Conservation (phyloP, 2,329 filamentous ascomycete genomes). For the Aureobasidium sp. region DNA sequence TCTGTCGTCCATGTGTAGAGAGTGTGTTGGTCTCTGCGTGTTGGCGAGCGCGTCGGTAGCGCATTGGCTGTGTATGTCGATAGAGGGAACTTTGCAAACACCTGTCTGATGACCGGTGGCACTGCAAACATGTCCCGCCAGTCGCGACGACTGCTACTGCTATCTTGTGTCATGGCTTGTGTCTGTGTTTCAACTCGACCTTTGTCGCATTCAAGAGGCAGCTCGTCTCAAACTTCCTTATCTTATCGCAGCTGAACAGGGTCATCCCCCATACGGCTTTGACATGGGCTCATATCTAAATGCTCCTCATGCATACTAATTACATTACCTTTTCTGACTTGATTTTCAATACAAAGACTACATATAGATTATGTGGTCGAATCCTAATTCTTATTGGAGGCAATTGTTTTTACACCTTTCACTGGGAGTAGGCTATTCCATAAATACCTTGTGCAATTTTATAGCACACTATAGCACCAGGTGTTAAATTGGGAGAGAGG, state of each 20-base stretch:
- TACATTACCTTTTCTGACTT: too few relatives aligned
- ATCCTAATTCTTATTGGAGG: too few relatives aligned
- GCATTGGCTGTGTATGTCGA: conserved; percentile 65
- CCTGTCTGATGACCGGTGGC: conserved; percentile 65
- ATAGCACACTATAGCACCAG: too few relatives aligned
- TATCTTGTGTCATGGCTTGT: neutral
- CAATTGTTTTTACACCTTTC: too few relatives aligned
- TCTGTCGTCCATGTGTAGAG: conserved; percentile 71
- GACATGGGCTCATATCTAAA: neutral
- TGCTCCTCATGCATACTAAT: too few relatives aligned
- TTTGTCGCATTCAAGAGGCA: neutral
- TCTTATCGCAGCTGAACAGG: neutral
- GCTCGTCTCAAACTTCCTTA: neutral
- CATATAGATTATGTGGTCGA: too few relatives aligned
- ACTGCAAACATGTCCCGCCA: conserved; percentile 42
- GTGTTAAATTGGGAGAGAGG: too few relatives aligned
- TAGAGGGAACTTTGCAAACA: conserved; percentile 82
- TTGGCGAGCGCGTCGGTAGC: conserved; percentile 56
- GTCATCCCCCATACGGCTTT: neutral
- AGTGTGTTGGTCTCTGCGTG: conserved; percentile 41
- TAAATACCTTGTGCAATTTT: too few relatives aligned
- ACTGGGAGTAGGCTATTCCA: too few relatives aligned
- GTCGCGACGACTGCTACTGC: conserved; percentile 15
- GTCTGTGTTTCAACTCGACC: neutral
- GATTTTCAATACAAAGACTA: too few relatives aligned